Evolutionary conservation across 768 basidiomycete genomes (phyloP).

Genomic region (Termitomyces sp.): DNA sequence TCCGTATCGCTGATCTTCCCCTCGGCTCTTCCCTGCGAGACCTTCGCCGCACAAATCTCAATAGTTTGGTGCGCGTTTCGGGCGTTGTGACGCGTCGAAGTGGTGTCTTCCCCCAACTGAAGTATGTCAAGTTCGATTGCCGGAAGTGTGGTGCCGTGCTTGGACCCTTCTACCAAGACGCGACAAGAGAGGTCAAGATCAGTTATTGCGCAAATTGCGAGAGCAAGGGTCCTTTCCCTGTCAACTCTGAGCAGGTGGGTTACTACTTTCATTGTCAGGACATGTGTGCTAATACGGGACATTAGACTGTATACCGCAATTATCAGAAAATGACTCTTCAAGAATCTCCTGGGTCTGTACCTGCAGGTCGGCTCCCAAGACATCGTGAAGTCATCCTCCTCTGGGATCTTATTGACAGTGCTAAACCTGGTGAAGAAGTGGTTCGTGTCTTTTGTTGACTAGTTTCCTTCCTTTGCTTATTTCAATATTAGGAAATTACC

Average conservation of each 20-base stretch:
- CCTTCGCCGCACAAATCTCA: constrained; percentile 87
- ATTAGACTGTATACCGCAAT: constrained; percentile 93
- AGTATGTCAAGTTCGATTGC: constrained; percentile 99
- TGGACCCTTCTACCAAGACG: constrained; percentile 98
- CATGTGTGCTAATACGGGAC: too few species aligned
- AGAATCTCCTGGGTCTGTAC: constrained; percentile 96
- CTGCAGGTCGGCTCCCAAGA: constrained; percentile 93
- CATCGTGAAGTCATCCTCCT: constrained; percentile 96
- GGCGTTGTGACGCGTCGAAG: constrained; percentile 95
- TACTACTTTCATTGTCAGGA: too few species aligned
- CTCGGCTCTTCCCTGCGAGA: constrained; percentile 89
- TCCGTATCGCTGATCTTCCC: constrained; percentile 93
- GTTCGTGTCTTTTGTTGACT: constrained; percentile 42
- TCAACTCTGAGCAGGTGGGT: constrained; percentile 92
- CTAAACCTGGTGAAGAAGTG: constrained; percentile 98
- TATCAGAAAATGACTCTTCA: constrained; percentile 99
- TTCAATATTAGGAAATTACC: constrained; percentile 77
- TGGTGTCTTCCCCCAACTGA: constrained; percentile 98
- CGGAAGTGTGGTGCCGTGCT: constrained; percentile 90
- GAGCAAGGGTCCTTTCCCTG: constrained; percentile 90
- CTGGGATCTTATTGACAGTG: constrained; percentile 97
- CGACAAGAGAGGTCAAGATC: constrained; percentile 89
- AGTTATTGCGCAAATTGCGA: constrained; percentile 95
- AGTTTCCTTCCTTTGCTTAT: constrained; percentile 12
- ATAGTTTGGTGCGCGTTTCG: constrained; percentile 91